Conservation (phyloP, 306 rosid species). For the Malus asiatica region DNA sequence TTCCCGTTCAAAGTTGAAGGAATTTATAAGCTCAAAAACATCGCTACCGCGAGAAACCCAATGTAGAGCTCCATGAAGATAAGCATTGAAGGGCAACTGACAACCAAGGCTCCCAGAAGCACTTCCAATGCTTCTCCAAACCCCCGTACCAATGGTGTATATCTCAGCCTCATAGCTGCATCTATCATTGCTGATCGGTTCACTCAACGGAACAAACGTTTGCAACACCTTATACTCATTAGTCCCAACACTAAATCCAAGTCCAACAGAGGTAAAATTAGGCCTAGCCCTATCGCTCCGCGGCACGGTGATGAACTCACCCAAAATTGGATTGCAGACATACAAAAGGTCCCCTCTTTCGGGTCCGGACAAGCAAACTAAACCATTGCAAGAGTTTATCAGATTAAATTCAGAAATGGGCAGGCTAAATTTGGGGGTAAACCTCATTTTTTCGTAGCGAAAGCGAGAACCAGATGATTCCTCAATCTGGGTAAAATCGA, state of each 20-base stretch:
- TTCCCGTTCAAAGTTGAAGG: slow-evolving; percentile 6
- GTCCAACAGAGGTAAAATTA: not conserved
- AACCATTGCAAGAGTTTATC: not conserved
- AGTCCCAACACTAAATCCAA: not conserved
- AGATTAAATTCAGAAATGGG: not conserved
- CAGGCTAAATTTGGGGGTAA: not conserved
- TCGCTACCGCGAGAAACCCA: not conserved
- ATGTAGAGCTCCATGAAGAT: slow-evolving; percentile 5
- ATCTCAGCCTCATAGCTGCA: not conserved
- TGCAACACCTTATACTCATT: not conserved
- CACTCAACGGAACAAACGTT: not conserved
- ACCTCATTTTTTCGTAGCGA: not conserved
- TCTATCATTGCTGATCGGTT: not conserved
- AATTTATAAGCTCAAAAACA: not conserved
- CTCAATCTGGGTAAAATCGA: not conserved
- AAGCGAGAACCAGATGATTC: not conserved
- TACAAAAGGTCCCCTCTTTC: not conserved
- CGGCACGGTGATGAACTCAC: not conserved
- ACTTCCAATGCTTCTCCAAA: slow-evolving; percentile 8
- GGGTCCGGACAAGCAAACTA: not conserved
- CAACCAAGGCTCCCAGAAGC: not conserved
- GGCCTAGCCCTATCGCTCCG: not conserved
- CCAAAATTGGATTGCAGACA: slow-evolving; percentile 2
- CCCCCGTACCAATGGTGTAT: not conserved
- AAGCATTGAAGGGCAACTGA: not conserved